Evolutionary conservation across 1,139 yeast species (phyloP).

Genomic region (Zygoascus sp.): DNA sequence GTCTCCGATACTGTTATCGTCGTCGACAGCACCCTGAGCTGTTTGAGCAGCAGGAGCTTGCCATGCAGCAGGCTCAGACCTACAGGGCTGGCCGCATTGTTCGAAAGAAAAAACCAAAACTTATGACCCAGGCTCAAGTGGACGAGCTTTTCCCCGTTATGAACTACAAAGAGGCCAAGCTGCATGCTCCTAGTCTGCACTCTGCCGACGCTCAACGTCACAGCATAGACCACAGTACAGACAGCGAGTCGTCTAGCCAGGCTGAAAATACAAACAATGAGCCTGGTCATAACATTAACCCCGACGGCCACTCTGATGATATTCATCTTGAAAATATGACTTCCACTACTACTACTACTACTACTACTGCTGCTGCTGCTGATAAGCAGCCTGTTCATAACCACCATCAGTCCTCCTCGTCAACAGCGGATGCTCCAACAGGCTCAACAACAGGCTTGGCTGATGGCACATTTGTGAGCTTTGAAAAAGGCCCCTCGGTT

Average conservation of each 20-base stretch:
- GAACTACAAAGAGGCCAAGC: conserved; percentile 45
- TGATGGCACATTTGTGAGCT: neutral
- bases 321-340: too few relatives aligned
- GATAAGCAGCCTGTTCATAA: too few relatives aligned
- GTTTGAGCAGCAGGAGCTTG: conserved; percentile 17
- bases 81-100: conserved; percentile 18
- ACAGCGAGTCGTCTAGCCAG: neutral
- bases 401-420: too few relatives aligned
- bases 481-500: conserved; percentile 19
- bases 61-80: conserved; percentile 19
- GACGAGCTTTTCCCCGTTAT: conserved; percentile 61
- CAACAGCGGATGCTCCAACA: too few relatives aligned
- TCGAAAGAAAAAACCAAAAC: conserved; percentile 31
- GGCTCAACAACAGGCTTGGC: too few relatives aligned
- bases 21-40: conserved; percentile 26
- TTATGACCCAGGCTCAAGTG: conserved; percentile 57
- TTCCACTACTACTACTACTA: too few relatives aligned
- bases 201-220: neutral
- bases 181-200: conserved; percentile 4
- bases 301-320: too few relatives aligned
- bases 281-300: too few relatives aligned
- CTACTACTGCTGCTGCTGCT: conserved; percentile 10
- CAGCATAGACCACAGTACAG: neutral
- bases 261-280: conserved; percentile 4
- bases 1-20: conserved; percentile 34